Evolutionary conservation across 345 rosid species (phyloP).

Genomic region (Citrus maxima): DNA sequence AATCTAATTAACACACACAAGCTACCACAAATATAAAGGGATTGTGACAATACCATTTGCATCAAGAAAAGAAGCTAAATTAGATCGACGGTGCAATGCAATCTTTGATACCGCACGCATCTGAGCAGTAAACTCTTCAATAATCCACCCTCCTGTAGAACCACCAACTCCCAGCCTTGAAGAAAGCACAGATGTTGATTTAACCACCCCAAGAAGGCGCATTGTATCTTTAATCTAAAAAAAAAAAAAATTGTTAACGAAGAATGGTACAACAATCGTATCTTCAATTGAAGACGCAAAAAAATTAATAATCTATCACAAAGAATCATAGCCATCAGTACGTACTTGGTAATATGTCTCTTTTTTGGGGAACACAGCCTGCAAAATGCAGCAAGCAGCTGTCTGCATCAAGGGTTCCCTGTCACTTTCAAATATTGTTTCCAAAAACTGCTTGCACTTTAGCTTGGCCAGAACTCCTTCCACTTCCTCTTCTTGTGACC

Average conservation of each 20-base stretch:
- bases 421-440: constrained; percentile 84
- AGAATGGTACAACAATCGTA: not conserved
- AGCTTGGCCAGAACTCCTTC: constrained; percentile 49
- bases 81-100: constrained; percentile 87
- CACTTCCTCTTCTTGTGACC: constrained; percentile 55
- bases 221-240: constrained; percentile 80
- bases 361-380: constrained; percentile 74
- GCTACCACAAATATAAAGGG: not conserved
- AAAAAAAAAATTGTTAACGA: constrained; percentile 7
- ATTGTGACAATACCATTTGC: constrained; percentile 50
- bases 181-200: constrained; percentile 65
- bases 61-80: constrained; percentile 77
- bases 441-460: constrained; percentile 79
- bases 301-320: not conserved
- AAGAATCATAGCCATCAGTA: not conserved
- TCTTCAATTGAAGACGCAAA: not conserved
- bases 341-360: constrained; percentile 85
- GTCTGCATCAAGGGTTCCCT: constrained; percentile 84
- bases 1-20: constrained; percentile 2
- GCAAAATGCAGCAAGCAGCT: constrained; percentile 88
- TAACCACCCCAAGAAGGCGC: constrained; percentile 96
- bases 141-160: constrained; percentile 65
- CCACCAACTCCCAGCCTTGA: constrained; percentile 81
- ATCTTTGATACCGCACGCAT: constrained; percentile 96
- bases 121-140: constrained; percentile 93